Evolutionary conservation across 805 yeast genomes (phyloP), one percentile per base, ranked within the genome.

Genomic region (Lachancea waltii): DNA sequence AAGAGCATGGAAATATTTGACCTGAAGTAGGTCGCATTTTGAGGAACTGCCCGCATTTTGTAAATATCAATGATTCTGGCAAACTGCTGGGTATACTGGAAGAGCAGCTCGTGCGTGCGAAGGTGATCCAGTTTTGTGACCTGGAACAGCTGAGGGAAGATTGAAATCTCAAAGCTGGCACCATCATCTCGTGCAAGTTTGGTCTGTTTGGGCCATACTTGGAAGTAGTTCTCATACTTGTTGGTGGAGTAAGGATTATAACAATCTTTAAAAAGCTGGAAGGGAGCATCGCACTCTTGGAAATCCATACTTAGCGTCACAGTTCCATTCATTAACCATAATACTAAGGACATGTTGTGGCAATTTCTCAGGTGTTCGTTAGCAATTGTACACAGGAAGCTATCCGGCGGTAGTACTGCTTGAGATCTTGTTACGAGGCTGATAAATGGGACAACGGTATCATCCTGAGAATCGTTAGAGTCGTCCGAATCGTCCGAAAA

Each of bases 391-490:
- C 21, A 28, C 9, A 36, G 17, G 27, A 49, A 49, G 4, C 31
- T 31, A 9, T 17, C 26, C 5, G 51, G 51, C n/a, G 51, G 53
- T 13, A 45, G 28, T 3, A 20, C 26, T 6, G 22, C 14, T 6
- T n/a, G 18, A 4, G 20, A 13, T 5, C 13, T 23, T 23, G 13
- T 23, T 4, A 23, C 26, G 26, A 23, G 30, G 11, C 16, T n/a
- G 3, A 18, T 14, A 9, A 34, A 14, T 3, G 30, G 22, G 13
- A 20, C 20, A 4, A 27, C 37, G 9, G 27, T 34, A 31, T 29
- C 33, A 9, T 35, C 33, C 7, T 28, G 21, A 17, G 11, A n/a
- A 8, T 29, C 39, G 3, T 8, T 8, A 4, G 17, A n/a, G n/a
- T n/a, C n/a, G 26, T 23, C 26, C 7, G 26, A 23, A 7, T 23